Base-by-base conservation (phyloP, 2,329 filamentous ascomycete genomes). In the Xylaria multiplex region DNA sequence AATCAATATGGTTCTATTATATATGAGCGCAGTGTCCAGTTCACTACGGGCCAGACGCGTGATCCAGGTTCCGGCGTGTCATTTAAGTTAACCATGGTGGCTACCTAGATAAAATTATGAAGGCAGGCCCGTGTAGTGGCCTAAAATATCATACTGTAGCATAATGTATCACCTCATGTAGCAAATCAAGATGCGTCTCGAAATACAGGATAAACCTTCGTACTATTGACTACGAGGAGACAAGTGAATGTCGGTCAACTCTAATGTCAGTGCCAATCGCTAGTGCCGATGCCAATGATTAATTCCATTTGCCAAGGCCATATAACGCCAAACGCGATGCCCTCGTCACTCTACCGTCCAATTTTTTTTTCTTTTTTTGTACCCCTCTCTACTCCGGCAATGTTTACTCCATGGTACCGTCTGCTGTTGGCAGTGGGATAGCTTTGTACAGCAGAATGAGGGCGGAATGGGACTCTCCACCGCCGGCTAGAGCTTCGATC, bases 401-500 rank as follows among this genome's bases (percentile, higher is more conserved):
- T 53, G 5, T 55, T 64, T 74, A 79, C 71, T 77, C 76, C 32
- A 69, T 69, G 11, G 69, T 71, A 3, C 79, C 88, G 35, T 88
- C 86, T 6, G 86, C 81, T 7, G 81, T 81, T 8, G 90, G 90
- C 66, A 94, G 81, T 32, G 90, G 85, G 65, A 94, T 90, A 7
- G 92, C 91, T 71, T 86, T 86, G 81, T 96, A 96, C 30, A 96
- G 84, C 48, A 94, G 81, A 69, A 96, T 93, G 54, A 96, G 85
- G 32, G 92, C 92, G 57, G 91, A 93, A 79, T 96, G 92, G 60
- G 89, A 91, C 80, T 96, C 92, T 71, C 93, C 95, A 75, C 96
- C 96, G 65, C 96, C 96, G 57, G 93, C 87, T 58, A 99, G 85
- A 3, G 90, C 91, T 77, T 95, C 92, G 71, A 99, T 96, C 83